Conservation (phyloP, 352 stramenopile genomes). For the Pythium phragmitis region DNA sequence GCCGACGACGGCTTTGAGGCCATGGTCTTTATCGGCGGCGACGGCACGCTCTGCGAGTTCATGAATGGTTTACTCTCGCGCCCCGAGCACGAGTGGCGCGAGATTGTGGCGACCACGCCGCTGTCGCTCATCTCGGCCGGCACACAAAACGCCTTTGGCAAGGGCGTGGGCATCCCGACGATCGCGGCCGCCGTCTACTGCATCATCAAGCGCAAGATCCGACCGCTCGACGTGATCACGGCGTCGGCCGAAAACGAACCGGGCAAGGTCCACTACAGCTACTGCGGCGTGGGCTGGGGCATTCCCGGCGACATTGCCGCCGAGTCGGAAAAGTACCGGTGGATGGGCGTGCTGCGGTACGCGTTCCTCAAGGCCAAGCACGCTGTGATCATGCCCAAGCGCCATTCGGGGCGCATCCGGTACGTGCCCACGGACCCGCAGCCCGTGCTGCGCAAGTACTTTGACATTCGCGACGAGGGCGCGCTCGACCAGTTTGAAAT, state of each 20-base stretch:
- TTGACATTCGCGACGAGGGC: constrained; percentile 73
- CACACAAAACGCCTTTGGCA: constrained; percentile 82
- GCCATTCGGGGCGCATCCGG: constrained; percentile 60
- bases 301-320: constrained; percentile 71
- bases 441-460: constrained; percentile 59
- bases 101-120: constrained; percentile 76
- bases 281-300: constrained; percentile 79
- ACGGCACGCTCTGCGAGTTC: constrained; percentile 79
- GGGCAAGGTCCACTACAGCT: constrained; percentile 76
- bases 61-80: constrained; percentile 78
- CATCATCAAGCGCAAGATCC: constrained; percentile 85
- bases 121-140: constrained; percentile 81
- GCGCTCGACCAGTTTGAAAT: constrained; percentile 82
- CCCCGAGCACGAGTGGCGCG: constrained; percentile 75
- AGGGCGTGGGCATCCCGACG: constrained; percentile 67
- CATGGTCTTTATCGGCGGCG: constrained; percentile 75
- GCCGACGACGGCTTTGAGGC: constrained; percentile 75
- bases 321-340: constrained; percentile 79
- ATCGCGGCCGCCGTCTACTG: constrained; percentile 68
- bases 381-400: constrained; percentile 52
- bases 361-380: constrained; percentile 80
- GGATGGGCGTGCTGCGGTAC: constrained; percentile 74
- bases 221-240: constrained; percentile 77
- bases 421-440: constrained; percentile 72
- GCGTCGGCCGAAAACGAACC: constrained; percentile 51